Conservation (phyloP, 768 basidiomycete genomes). For the Amanita polypyramis region DNA sequence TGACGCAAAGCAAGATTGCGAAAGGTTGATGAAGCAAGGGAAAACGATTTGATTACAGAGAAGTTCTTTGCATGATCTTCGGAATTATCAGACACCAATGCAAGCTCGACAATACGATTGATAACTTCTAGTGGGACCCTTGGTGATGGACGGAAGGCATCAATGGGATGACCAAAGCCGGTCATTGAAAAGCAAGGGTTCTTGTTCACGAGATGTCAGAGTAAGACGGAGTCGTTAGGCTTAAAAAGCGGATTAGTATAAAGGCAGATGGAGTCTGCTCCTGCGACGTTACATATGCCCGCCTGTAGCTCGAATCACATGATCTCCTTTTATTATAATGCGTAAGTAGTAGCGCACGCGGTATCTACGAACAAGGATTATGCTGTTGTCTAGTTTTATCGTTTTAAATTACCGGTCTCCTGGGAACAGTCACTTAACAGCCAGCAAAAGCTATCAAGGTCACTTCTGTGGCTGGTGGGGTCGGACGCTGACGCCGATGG, state of each 20-base stretch:
- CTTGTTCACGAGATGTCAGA: no score
- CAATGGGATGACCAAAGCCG: no score
- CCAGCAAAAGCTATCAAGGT: conserved; percentile 11
- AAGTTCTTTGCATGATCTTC: neutral
- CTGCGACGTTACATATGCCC: no score
- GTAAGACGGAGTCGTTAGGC: no score
- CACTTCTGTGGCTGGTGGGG: neutral
- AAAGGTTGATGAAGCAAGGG: conserved; percentile 26
- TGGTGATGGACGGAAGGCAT: conserved; percentile 12
- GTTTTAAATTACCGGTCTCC: neutral
- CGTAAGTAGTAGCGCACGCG: neutral
- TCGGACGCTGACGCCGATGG: neutral
- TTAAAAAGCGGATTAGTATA: no score
- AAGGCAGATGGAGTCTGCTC: no score
- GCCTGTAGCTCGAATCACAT: no score
- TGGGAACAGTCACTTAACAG: conserved; percentile 17
- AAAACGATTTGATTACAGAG: conserved; percentile 22
- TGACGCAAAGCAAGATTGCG: conserved; percentile 31
- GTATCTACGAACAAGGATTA: neutral
- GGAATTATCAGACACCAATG: conserved; percentile 10
- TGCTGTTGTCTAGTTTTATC: neutral
- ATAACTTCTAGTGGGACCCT: conserved; percentile 26
- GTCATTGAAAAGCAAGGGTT: no score
- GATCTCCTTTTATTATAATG: neutral
- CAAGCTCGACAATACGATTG: conserved; percentile 23